phyloP scores from a whole-genome alignment of 108 stramenopile genomes.

The Schizochytrium sp. region DNA sequence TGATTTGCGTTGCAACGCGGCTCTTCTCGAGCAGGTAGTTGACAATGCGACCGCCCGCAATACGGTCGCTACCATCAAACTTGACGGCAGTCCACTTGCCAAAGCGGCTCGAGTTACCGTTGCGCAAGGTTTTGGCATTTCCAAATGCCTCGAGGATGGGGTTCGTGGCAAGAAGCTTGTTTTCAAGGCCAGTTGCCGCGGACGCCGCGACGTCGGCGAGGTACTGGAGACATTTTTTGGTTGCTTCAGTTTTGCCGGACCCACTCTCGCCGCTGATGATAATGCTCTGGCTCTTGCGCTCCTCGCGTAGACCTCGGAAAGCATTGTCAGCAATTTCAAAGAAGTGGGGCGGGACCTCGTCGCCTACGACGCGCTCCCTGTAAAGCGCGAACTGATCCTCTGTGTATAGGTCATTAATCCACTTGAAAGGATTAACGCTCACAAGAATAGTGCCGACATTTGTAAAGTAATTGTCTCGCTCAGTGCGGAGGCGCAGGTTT shows the following conservation, averaged over 20 bases:
- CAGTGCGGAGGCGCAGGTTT: conserved; percentile 15
- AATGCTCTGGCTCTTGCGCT: conserved; percentile 38
- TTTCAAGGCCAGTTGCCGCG: conserved; percentile 62
- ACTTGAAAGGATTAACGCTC: conserved; percentile 33
- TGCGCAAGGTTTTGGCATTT: conserved; percentile 85
- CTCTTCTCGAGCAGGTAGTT: conserved; percentile 39
- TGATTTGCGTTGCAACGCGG: conserved; percentile 13
- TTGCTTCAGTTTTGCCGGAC: conserved; percentile 62
- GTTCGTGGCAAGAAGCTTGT: conserved; percentile 87
- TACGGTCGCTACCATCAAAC: background rate
- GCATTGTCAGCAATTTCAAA: conserved; percentile 66
- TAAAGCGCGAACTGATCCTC: background rate
- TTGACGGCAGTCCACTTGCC: conserved; percentile 32
- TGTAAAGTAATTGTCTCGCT: conserved; percentile 1
- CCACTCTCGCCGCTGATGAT: conserved; percentile 58
- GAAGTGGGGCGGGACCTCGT: conserved; percentile 54
- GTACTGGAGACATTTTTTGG: conserved; percentile 60
- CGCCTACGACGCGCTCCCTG: background rate
- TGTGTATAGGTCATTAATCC: conserved; percentile 16
- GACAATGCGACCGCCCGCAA: conserved; percentile 14
- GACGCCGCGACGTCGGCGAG: conserved; percentile 36
- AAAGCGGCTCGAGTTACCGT: conserved; percentile 29
- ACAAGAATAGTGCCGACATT: conserved; percentile 40
- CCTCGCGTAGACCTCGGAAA: conserved; percentile 55
- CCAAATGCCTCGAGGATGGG: conserved; percentile 98